Evolutionary conservation across 2,329 filamentous ascomycete species (phyloP).

Genomic region (Aspergillus brunneoviolaceus): DNA sequence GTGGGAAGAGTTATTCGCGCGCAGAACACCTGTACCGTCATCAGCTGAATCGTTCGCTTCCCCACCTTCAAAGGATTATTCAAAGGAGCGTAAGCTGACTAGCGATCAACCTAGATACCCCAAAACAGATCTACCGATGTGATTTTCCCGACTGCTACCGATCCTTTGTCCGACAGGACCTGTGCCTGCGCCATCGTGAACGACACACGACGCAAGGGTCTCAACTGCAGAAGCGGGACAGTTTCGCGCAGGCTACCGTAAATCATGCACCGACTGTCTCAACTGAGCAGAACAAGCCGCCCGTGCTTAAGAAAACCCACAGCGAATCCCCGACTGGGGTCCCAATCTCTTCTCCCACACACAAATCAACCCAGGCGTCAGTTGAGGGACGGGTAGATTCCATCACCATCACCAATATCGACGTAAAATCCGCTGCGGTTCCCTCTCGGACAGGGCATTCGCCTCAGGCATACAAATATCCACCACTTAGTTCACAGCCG

Average conservation of each 20-base stretch:
- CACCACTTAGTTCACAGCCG: conserved; percentile 27
- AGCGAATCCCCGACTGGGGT: conserved; percentile 8
- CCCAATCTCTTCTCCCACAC: conserved; percentile 11
- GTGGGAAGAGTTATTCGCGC: conserved; percentile 93
- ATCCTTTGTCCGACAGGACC: conserved; percentile 88
- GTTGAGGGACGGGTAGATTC: conserved; percentile 12
- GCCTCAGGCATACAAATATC: conserved; percentile 24
- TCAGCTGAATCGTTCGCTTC: conserved; percentile 78
- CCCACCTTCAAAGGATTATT: background rate
- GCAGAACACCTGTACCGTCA: conserved; percentile 96
- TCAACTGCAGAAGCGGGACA: conserved; percentile 52
- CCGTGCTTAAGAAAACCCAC: conserved; percentile 17
- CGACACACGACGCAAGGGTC: conserved; percentile 67
- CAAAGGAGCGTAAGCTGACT: conserved; percentile 13
- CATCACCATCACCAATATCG: conserved; percentile 9
- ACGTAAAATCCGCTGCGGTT: conserved; percentile 23
- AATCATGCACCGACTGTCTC: conserved; percentile 17
- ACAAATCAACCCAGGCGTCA: conserved; percentile 5
- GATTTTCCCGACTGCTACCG: conserved; percentile 88
- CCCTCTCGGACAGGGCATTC: conserved; percentile 29
- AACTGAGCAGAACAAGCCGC: background rate
- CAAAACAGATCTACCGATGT: conserved; percentile 92
- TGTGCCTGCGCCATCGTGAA: conserved; percentile 82
- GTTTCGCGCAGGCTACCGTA: conserved; percentile 38
- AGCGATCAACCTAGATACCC: conserved; percentile 62